These are phyloP conservation scores for Rhizomucor pusillus DNA, from an alignment of 371 early-diverging fungal genomes.

Conservation along the genomic window DNA sequence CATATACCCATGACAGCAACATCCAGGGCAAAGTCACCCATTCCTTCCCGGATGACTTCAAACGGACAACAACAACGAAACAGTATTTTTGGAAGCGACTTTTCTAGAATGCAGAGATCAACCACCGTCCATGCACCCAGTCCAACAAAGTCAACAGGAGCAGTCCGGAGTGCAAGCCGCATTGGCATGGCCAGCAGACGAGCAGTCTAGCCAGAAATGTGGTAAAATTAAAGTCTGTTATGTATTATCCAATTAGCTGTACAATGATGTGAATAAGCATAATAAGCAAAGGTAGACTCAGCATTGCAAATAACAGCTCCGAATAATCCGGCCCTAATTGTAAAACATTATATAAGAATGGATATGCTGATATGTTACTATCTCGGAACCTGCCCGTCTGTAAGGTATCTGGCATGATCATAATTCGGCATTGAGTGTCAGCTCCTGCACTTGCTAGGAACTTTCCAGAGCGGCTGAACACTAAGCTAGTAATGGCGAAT, in stretches of 20 bases:
- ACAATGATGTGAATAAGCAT: conserved; percentile 25
- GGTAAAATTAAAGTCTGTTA: not conserved
- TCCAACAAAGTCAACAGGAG: conserved; percentile 2
- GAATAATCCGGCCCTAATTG: conserved; percentile 6
- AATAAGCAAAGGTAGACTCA: conserved; percentile 21
- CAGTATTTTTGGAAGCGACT: conserved; percentile 6
- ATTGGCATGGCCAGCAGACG: conserved; percentile 10
- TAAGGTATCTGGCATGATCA: conserved; percentile 39
- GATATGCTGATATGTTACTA: too few species aligned
- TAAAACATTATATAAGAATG: not conserved
- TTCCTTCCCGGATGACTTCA: not conserved
- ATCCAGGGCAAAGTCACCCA: conserved; percentile 9
- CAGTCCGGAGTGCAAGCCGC: conserved; percentile 10
- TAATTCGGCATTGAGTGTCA: conserved; percentile 49
- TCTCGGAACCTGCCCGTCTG: conserved; percentile 15
- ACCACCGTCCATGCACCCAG: too few species aligned
- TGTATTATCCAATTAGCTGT: not conserved
- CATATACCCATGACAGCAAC: conserved; percentile 15
- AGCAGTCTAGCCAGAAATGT: too few species aligned
- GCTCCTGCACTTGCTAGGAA: conserved; percentile 57
- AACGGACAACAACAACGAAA: too few species aligned
- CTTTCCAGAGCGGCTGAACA: conserved; percentile 44
- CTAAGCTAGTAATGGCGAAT: conserved; percentile 53
- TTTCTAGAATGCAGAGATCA: too few species aligned
- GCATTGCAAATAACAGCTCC: conserved; percentile 6